Base-by-base conservation (phyloP, 1,284 basidiomycete genomes). In the Pseudozyma tsukubaensis region DNA sequence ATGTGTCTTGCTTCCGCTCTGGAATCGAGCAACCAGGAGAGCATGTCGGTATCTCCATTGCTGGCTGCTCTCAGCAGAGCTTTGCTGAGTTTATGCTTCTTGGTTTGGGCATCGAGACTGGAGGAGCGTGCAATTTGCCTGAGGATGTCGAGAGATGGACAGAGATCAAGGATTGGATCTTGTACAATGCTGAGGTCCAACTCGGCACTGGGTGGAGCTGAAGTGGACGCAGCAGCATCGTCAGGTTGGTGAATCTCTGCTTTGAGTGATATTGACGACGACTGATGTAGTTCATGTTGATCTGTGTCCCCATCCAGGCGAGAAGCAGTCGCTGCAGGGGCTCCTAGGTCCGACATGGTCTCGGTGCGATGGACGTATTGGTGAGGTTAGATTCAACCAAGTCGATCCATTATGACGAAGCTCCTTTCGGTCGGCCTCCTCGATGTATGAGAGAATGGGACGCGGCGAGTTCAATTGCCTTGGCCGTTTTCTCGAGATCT, bases 31-130 rank as follows among this genome's bases (percentile, higher is more conserved):
- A 81, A 49, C 78, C 79, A 81, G 39, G 70, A 57, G 16, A 80
- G 72, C 58, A 80, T 73, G 59, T 80, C 76, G 56, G 59, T 74
- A 49, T 81, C 78, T 14, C 78, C 79, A 36, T 65, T 69, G 58
- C 76, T 76, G 47, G 72, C 50, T 9, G 76, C 72, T 43, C 76
- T 56, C 10, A 81, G 63, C 3, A 80, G 62, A 0, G 70, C 73
- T 35, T 50, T 59, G 45, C 35, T 42, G 37, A 78, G 70, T 19
- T 72, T 67, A 18, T 57, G 51, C 37, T 52, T 57, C 37, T 73
- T 73, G 55, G 40, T 35, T 5, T 54, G 29, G 9, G 10, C 18
- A 36, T 58, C 54, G 34, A 66, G 37, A 10, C 47, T 14, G 1
- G 54, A 12, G 44, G 65, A 65, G 21, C 62, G 55, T 8, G 58